Base-by-base conservation (phyloP, 805 yeast species). In the Ogataea paraovalis region DNA sequence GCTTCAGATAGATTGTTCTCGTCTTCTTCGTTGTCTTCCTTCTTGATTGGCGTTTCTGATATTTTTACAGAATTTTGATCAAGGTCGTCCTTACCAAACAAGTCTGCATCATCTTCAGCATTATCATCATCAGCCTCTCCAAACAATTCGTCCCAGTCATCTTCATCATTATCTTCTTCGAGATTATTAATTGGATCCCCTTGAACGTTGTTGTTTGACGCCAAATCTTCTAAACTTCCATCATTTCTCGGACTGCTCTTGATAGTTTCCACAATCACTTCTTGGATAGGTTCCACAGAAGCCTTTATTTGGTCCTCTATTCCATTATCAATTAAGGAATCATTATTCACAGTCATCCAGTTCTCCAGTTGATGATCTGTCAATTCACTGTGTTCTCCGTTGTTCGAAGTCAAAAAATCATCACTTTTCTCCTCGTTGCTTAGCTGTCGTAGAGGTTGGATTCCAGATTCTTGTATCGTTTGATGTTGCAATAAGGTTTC, bases 131-230 rank as follows among this genome's bases (percentile, higher is more conserved):
- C 52, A 23, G 45, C 57, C 12, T 48, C 62, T 2, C 65, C 68
- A 48, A 61, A 63, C 6, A 61, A 51, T 10, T 62, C 67, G 38
- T 56, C 62, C 64, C 68, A 63, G 40, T 63, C 60, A 9, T 50
- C 56, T 4, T 51, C 51, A 19, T 46, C 30, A 16, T 42, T 21
- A 16, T 45, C 47, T 33, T 43, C 44, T 13, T 42, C 46, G 2
- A 6, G 25, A 13, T 37, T 21, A 12, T 19, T 13, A 14, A 18
- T 22, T 12, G 10, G 40, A 14, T 25, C n/a, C 13, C 18, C 21
- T n/a, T 10, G n/a, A 3, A 36, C 19, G 16, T 27, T 25, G 16
- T 9, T 36, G 32, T 21, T 9, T 14, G 14, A 5, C 34, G 14
- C 34, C 5, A 14, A 30, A 4, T 30, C 34, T 7, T 25, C 10